phyloP scores from a whole-genome alignment of 1,284 basidiomycete species.

The Tranzscheliella williamsii region DNA sequence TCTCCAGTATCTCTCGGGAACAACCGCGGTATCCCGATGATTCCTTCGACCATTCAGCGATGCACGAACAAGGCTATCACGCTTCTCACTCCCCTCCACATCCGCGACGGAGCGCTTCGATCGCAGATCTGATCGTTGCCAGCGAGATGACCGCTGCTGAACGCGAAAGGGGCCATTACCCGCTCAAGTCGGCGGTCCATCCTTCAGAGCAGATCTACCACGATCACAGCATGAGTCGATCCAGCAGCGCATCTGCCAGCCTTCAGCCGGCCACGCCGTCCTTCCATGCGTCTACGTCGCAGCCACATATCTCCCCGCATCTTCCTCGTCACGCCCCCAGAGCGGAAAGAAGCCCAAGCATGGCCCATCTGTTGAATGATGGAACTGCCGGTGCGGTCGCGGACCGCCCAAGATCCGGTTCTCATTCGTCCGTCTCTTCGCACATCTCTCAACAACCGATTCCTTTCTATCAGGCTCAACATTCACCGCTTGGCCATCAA shows the following conservation, averaged over 20 bases:
- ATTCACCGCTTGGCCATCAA: slow-evolving; percentile 11
- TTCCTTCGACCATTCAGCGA: background rate
- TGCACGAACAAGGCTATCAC: too few species aligned
- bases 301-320: slow-evolving; percentile 15
- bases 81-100: slow-evolving; percentile 1
- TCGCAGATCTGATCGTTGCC: slow-evolving; percentile 31
- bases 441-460: slow-evolving; percentile 22
- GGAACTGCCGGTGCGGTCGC: slow-evolving; percentile 34
- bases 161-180: slow-evolving; percentile 10
- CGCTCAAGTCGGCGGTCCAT: slow-evolving; percentile 5
- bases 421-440: slow-evolving; percentile 37
- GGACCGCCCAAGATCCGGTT: slow-evolving; percentile 29
- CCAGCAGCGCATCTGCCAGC: slow-evolving; percentile 25
- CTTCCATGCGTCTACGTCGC: slow-evolving; percentile 5
- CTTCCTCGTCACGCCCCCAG: slow-evolving; percentile 8
- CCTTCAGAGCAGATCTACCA: slow-evolving; percentile 4
- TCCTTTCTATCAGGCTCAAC: slow-evolving; percentile 3
- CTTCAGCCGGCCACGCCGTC: slow-evolving; percentile 8
- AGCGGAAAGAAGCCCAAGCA: slow-evolving; percentile 37
- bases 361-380: slow-evolving; percentile 39
- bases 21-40: background rate
- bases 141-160: slow-evolving; percentile 36
- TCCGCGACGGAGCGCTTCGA: slow-evolving; percentile 23
- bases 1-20: background rate
- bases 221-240: slow-evolving; percentile 33